Base-by-base conservation (phyloP, 2,329 filamentous ascomycete species). In the Penicillium sp. region DNA sequence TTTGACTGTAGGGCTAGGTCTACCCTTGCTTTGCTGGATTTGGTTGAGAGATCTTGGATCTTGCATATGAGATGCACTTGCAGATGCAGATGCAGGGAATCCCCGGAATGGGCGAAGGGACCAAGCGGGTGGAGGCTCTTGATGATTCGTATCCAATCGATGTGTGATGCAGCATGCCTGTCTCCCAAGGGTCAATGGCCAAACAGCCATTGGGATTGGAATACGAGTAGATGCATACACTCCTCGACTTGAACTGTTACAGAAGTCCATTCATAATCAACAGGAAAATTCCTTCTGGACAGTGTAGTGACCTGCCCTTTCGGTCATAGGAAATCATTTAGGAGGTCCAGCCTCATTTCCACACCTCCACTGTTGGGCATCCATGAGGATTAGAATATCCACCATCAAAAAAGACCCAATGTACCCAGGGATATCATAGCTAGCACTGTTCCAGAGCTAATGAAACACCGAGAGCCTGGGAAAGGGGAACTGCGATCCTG, bases 31-130 rank as follows among this genome's bases (percentile, higher is more conserved):
- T 49, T 46, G 22, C 40, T 32, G 40, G 40, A 53, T 47, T 44
- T 49, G 47, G 51, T 41, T 42, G 31, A 27, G 28, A 27, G 41
- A 45, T 34, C 31, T 18, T 34, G 31, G 50, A 55, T 55, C 52
- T 53, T 51, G 51, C 52, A 55, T 49, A 44, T 47, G 40, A 55
- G 42, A 27, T 46, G 44, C 40, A 46, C 31, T 43, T 40, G 42
- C 38, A 51, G 31, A 35, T 49, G 50, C 50, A 54, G 50, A 26
- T 24, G 18, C 18, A 20, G 18, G 50, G 44, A 49, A 48, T 23
- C 23, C 50, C 43, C 39, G 43, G 50, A 5, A 42, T 37, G 42
- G 40, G 18, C 18, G 44, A 50, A 27, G 44, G 36, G 38, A 29
- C 34, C 35, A 35, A 18, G 31, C 38, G 42, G 50, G 44, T 31